A percentile compares a stretch with the other conserved stretches of the same genome.
These are phyloP conservation scores for Fusarium annulatum DNA, from an alignment of 2,329 filamentous ascomycete genomes.

Conservation along the genomic window DNA sequence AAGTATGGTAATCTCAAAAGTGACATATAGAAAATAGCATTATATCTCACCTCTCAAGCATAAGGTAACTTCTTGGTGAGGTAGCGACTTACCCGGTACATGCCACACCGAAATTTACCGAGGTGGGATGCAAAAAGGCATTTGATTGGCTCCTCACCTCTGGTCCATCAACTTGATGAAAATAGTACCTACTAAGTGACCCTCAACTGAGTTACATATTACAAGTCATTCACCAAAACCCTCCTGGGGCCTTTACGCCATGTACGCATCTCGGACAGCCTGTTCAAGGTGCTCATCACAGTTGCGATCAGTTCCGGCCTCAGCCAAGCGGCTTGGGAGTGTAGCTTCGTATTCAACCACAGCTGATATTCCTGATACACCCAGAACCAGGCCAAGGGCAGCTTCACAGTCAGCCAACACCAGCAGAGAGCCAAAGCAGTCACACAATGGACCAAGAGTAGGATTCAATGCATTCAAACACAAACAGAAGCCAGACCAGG, in stretches of 20 bases:
- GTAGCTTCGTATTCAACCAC: conserved; percentile 42
- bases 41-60: neutral
- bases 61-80: neutral
- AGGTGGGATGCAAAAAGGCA: conserved; percentile 2
- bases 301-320: conserved; percentile 35
- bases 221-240: conserved; percentile 4
- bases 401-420: conserved; percentile 5
- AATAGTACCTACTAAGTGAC: conserved; percentile 27
- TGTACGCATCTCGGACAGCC: conserved; percentile 50
- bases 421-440: conserved; percentile 2
- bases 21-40: neutral
- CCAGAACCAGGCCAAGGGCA: conserved; percentile 8
- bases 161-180: conserved; percentile 21
- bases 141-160: conserved; percentile 39
- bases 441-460: neutral
- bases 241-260: conserved; percentile 32
- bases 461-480: conserved; percentile 8
- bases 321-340: conserved; percentile 33
- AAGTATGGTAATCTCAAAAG: too few relatives aligned
- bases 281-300: conserved; percentile 52
- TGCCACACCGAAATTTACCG: conserved; percentile 34
- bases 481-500: conserved; percentile 17
- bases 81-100: neutral
- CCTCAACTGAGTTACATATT: conserved; percentile 21
- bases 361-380: conserved; percentile 22